phyloP scores from a whole-genome alignment of 805 yeast genomes.

The Saturnispora besseyi region DNA sequence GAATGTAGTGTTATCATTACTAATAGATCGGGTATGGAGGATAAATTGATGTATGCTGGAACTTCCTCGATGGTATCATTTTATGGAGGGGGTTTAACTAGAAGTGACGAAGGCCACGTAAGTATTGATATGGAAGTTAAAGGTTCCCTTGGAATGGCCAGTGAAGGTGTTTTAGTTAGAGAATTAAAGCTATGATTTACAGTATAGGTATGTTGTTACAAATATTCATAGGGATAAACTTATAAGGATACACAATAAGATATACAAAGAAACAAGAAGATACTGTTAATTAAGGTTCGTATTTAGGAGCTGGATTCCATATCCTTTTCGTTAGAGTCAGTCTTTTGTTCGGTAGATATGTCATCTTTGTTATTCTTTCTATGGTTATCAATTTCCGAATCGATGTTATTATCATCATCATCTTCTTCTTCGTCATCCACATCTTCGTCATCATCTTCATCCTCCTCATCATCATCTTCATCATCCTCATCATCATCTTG shows the following conservation, averaged over 20 bases:
- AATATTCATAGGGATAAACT: not conserved
- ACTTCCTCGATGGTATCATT: slow-evolving; percentile 50
- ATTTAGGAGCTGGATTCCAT: too few species aligned
- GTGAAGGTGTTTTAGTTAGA: slow-evolving; percentile 54
- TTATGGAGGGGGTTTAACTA: slow-evolving; percentile 29
- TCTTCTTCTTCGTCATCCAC: not conserved
- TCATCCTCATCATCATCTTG: not conserved
- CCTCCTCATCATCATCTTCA: slow-evolving; percentile 7
- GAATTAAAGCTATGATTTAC: slow-evolving; percentile 31
- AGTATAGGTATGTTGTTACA: not conserved
- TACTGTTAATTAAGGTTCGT: too few species aligned
- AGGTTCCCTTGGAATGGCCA: slow-evolving; percentile 54
- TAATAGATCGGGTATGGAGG: slow-evolving; percentile 77
- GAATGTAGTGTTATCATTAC: slow-evolving; percentile 40
- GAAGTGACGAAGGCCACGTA: slow-evolving; percentile 16
- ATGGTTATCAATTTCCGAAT: not conserved
- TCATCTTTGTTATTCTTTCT: not conserved
- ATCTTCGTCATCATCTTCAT: not conserved
- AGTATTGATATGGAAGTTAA: slow-evolving; percentile 38
- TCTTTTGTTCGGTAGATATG: not conserved
- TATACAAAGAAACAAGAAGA: not conserved
- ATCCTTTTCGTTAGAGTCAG: not conserved
- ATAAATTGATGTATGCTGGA: slow-evolving; percentile 58
- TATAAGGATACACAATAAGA: not conserved
- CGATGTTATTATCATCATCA: not conserved